Conservation (phyloP, 2,329 filamentous ascomycete species). For the Pseudogymnoascus sp. region DNA sequence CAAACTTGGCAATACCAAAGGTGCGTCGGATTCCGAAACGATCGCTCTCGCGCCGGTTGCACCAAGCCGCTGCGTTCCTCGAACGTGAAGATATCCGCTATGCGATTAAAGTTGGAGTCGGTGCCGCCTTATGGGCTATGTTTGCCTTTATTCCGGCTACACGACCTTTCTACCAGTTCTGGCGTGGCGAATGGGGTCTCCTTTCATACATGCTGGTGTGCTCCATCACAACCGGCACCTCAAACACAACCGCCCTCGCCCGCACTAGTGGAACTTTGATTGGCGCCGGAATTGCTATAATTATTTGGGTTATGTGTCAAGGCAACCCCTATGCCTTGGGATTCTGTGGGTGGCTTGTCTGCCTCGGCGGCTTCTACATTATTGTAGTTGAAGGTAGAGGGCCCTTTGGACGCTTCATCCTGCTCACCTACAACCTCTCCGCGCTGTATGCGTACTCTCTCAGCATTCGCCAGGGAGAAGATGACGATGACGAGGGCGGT, state of each 20-base stretch:
- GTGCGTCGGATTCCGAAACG: slow-evolving; percentile 2
- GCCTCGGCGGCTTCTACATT: slow-evolving; percentile 79
- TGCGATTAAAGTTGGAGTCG: slow-evolving; percentile 86
- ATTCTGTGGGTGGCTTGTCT: slow-evolving; percentile 72
- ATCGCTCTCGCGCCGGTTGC: not conserved
- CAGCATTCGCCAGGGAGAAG: slow-evolving; percentile 67
- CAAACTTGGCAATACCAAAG: not conserved
- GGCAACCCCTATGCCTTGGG: slow-evolving; percentile 70
- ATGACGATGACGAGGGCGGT: slow-evolving; percentile 83
- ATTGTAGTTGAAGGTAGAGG: slow-evolving; percentile 78
- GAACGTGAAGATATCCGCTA: slow-evolving; percentile 45
- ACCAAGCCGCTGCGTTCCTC: not conserved
- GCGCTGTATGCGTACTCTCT: slow-evolving; percentile 91
- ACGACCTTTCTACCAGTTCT: slow-evolving; percentile 71
- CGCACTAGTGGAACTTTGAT: slow-evolving; percentile 80
- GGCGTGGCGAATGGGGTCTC: slow-evolving; percentile 94
- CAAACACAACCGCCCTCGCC: slow-evolving; percentile 83
- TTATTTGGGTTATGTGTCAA: slow-evolving; percentile 68
- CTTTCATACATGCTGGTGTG: slow-evolving; percentile 97
- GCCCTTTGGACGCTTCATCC: slow-evolving; percentile 84
- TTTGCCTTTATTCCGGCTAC: slow-evolving; percentile 77
- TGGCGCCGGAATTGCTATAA: slow-evolving; percentile 65
- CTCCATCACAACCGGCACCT: slow-evolving; percentile 92
- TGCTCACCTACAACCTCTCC: slow-evolving; percentile 93
- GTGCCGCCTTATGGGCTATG: slow-evolving; percentile 80